Conservation (phyloP, 208 protist genomes). For the Endotrypanum monterogeii region DNA sequence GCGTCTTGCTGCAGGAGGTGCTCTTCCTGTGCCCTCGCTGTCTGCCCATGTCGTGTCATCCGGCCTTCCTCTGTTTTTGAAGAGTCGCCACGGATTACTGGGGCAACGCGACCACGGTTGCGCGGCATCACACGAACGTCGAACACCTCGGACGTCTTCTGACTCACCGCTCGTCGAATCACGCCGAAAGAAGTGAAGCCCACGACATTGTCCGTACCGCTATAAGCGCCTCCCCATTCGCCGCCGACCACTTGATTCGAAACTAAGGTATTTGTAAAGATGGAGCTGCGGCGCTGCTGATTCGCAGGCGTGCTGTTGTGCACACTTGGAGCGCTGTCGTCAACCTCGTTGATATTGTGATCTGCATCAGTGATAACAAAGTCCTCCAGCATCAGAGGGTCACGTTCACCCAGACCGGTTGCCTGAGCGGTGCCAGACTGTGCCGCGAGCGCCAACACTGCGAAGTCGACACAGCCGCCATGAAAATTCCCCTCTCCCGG, state of each 20-base stretch:
- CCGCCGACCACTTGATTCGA: slow-evolving; percentile 5
- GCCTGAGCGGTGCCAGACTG: slow-evolving; percentile 24
- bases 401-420: slow-evolving; percentile 17
- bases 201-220: slow-evolving; percentile 45
- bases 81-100: slow-evolving; percentile 18
- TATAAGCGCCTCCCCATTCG: slow-evolving; percentile 9
- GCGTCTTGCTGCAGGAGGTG: slow-evolving; percentile 57
- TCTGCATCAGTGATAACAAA: slow-evolving; percentile 50
- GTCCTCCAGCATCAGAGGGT: slow-evolving; percentile 65
- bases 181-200: slow-evolving; percentile 67
- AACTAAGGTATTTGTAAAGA: slow-evolving; percentile 56
- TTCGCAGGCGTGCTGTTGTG: slow-evolving; percentile 14
- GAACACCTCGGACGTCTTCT: slow-evolving; percentile 73
- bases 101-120: slow-evolving; percentile 54
- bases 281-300: slow-evolving; percentile 51
- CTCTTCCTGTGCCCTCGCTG: slow-evolving; percentile 46
- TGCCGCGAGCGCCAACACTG: slow-evolving; percentile 42
- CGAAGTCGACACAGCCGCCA: slow-evolving; percentile 58
- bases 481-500: slow-evolving; percentile 42
- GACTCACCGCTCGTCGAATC: slow-evolving; percentile 67
- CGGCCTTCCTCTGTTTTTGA: background rate
- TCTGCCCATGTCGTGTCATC: slow-evolving; percentile 8
- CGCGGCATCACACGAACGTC: slow-evolving; percentile 80
- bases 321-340: slow-evolving; percentile 19
- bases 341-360: slow-evolving; percentile 11